These are phyloP conservation scores for Trichoderma gamsii DNA, from an alignment of 495 filamentous ascomycete species.

Conservation along the genomic window DNA sequence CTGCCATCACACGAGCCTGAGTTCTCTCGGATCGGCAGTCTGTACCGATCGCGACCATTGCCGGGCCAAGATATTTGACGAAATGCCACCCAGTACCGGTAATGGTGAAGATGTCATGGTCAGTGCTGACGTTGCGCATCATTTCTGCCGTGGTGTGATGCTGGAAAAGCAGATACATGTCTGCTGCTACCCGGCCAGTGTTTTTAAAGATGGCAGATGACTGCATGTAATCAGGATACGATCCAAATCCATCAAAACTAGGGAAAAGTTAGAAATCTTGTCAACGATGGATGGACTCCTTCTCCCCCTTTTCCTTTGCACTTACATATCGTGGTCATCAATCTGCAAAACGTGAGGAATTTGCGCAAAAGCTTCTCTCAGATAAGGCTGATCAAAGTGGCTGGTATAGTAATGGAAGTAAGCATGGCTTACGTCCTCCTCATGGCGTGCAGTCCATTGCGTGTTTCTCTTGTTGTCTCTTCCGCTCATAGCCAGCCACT, in stretches of 20 bases:
- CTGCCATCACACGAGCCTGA: conserved; percentile 86
- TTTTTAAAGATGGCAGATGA: conserved; percentile 96
- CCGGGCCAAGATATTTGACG: conserved; percentile 89
- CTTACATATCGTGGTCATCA: conserved; percentile 97
- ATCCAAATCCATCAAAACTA: conserved; percentile 96
- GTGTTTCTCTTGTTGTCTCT: conserved; percentile 88
- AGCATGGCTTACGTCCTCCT: conserved; percentile 90
- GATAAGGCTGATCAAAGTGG: conserved; percentile 90
- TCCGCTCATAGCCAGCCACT: conserved; percentile 86
- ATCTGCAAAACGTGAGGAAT: conserved; percentile 91
- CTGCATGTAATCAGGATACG: conserved; percentile 98
- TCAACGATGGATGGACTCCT: conserved; percentile 12
- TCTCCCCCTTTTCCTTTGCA: conserved; percentile 19
- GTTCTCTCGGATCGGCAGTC: conserved; percentile 90
- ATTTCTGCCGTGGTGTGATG: conserved; percentile 96
- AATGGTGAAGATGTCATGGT: conserved; percentile 90
- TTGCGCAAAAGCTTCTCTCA: conserved; percentile 93
- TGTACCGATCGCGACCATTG: conserved; percentile 80
- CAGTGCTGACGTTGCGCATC: conserved; percentile 75
- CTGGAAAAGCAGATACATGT: conserved; percentile 99
- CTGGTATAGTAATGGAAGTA: conserved; percentile 99
- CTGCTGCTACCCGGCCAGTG: conserved; percentile 92
- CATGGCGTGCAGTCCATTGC: conserved; percentile 84
- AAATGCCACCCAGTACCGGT: conserved; percentile 98
- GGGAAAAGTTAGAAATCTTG: conserved; percentile 13